Conservation (phyloP, 345 rosid species). For the Turritis glabra region DNA sequence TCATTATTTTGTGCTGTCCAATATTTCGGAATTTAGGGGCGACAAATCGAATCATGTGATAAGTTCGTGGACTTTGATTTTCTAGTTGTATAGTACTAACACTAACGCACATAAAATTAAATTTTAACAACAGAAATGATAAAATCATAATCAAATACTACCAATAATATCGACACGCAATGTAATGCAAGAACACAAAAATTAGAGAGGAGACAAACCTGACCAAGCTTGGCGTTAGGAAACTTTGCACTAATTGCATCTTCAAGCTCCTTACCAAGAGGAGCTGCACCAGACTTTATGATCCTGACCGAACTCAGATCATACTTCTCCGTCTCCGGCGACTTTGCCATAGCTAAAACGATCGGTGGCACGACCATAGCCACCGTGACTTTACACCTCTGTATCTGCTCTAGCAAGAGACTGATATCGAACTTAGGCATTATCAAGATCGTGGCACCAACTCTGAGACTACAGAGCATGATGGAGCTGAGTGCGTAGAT, state of each 20-base stretch:
- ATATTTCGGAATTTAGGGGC: not conserved
- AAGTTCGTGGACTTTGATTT: not conserved
- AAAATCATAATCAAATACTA: not conserved
- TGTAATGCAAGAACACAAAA: not conserved
- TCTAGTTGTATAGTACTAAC: too few relatives aligned
- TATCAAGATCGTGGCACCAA: conserved; percentile 67
- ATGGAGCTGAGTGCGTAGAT: conserved; percentile 64
- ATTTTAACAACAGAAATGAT: not conserved
- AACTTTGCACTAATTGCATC: conserved; percentile 62
- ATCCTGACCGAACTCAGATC: conserved; percentile 66
- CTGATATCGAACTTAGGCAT: conserved; percentile 72
- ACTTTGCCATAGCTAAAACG: conserved; percentile 58
- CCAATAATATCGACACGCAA: not conserved
- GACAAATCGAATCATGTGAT: not conserved
- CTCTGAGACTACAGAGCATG: conserved; percentile 69
- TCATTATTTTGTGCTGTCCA: not conserved
- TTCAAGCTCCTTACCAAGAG: conserved; percentile 85
- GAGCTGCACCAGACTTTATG: conserved; percentile 74
- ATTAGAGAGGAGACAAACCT: conserved; percentile 46
- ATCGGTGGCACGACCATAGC: conserved; percentile 81
- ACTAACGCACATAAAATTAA: not conserved
- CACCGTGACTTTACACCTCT: conserved; percentile 60
- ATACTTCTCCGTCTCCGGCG: conserved; percentile 52
- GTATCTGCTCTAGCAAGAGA: conserved; percentile 47
- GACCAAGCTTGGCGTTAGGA: conserved; percentile 76